A percentile compares a stretch with the other conserved stretches of the same genome.
Evolutionary conservation across 2,329 filamentous ascomycete species (phyloP).

Genomic region (Aspergillus pseudonomiae): DNA sequence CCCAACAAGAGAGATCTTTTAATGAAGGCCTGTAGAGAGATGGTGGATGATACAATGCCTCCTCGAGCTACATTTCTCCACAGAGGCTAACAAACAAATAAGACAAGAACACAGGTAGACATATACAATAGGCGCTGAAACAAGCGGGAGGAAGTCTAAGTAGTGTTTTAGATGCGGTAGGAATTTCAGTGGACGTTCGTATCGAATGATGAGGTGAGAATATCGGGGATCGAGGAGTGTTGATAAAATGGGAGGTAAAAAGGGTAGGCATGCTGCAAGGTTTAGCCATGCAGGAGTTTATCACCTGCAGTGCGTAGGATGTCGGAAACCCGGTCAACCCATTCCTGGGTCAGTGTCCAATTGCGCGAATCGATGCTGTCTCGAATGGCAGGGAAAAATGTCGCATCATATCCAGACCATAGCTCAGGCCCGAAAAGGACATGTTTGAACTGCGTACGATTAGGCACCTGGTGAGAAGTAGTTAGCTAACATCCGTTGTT

Average conservation of each 20-base stretch:
- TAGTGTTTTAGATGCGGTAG: background rate
- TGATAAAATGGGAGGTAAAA: background rate
- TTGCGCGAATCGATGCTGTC: conserved; percentile 75
- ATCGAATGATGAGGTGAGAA: background rate
- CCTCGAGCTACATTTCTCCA: background rate
- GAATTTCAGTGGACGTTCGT: background rate
- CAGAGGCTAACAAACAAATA: background rate
- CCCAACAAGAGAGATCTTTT: background rate
- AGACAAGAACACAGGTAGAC: background rate
- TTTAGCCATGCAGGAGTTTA: conserved; percentile 44
- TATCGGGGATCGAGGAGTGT: background rate
- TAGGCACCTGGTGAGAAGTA: conserved; percentile 64
- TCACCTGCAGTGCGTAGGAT: conserved; percentile 66
- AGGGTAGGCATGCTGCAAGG: conserved; percentile 15
- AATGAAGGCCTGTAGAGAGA: background rate
- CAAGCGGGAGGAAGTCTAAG: background rate
- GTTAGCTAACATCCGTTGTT: conserved; percentile 13
- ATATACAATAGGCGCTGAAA: conserved; percentile 5
- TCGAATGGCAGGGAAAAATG: conserved; percentile 79
- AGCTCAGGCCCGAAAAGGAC: conserved; percentile 82
- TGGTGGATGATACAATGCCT: background rate
- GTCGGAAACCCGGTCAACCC: conserved; percentile 71
- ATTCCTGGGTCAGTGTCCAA: conserved; percentile 68
- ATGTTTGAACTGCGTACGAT: conserved; percentile 92
- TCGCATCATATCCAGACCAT: conserved; percentile 70